Conservation (phyloP, 345 rosid genomes). For the Psidium guajava region DNA sequence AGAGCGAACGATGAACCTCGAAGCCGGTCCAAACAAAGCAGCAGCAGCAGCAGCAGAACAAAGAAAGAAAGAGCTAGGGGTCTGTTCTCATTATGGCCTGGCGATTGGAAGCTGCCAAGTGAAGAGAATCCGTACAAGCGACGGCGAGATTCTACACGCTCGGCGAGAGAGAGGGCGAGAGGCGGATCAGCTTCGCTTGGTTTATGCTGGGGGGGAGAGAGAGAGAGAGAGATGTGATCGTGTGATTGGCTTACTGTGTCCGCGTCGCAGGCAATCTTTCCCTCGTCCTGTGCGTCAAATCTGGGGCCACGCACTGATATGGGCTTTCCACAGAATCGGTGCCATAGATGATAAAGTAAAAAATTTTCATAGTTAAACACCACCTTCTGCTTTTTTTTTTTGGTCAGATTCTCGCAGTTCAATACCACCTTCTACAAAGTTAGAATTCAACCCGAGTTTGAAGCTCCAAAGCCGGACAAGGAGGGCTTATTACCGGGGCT, state of each 20-base stretch:
- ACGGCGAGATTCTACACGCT: slow-evolving; percentile 10
- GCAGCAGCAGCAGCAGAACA: background rate
- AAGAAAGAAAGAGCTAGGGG: background rate
- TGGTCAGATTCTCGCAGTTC: no score
- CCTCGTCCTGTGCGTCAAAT: background rate
- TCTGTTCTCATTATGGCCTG: background rate
- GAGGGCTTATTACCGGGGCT: background rate
- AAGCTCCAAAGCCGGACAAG: background rate
- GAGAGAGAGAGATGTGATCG: background rate
- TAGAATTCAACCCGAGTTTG: background rate
- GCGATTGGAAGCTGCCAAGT: background rate
- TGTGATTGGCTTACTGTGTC: background rate
- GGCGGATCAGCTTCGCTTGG: background rate
- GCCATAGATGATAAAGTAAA: no score
- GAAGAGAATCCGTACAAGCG: background rate
- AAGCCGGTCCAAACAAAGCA: background rate
- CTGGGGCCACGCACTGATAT: background rate
- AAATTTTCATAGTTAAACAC: no score
- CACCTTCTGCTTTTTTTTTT: no score
- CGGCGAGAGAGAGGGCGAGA: background rate
- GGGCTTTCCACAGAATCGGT: background rate
- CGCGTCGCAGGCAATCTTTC: background rate
- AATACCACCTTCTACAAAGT: no score
- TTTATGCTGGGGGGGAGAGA: background rate
- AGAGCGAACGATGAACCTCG: background rate